phyloP scores from a whole-genome alignment of 2,329 filamentous ascomycete genomes.

The Aureobasidium lini region DNA sequence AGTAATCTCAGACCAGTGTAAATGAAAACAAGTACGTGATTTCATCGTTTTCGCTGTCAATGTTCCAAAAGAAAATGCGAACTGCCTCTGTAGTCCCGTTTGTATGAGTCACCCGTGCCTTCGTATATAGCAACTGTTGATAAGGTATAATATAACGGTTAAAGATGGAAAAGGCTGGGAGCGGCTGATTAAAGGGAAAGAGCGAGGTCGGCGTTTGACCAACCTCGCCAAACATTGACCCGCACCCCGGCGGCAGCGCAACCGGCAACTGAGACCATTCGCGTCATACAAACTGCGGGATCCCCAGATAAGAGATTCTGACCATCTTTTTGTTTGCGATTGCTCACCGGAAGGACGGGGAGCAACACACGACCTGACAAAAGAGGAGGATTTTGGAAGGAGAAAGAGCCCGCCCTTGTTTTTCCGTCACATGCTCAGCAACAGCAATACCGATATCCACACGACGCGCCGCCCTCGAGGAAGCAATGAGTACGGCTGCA shows the following conservation, averaged over 20 bases:
- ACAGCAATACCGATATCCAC: neutral
- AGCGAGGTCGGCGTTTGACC: neutral
- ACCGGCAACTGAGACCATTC: neutral
- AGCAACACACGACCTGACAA: too few relatives aligned
- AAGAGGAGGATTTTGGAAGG: neutral
- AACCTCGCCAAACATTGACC: neutral
- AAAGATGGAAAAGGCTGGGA: neutral
- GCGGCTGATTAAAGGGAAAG: neutral
- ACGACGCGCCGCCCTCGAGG: conserved; percentile 15
- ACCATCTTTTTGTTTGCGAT: neutral
- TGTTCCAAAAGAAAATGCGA: too few relatives aligned
- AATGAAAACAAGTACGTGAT: too few relatives aligned
- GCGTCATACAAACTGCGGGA: neutral
- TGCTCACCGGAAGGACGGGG: neutral
- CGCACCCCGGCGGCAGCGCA: neutral
- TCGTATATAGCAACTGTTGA: neutral
- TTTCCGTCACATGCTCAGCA: neutral
- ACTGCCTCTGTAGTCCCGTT: too few relatives aligned
- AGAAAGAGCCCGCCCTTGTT: neutral
- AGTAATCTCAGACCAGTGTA: too few relatives aligned
- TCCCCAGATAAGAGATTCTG: neutral
- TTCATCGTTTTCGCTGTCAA: too few relatives aligned
- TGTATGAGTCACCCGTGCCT: too few relatives aligned
- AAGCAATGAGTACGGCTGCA: conserved; percentile 23
- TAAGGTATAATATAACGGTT: neutral